These are phyloP conservation scores for Calvatia gigantea DNA, from an alignment of 768 basidiomycete genomes.

Conservation along the genomic window DNA sequence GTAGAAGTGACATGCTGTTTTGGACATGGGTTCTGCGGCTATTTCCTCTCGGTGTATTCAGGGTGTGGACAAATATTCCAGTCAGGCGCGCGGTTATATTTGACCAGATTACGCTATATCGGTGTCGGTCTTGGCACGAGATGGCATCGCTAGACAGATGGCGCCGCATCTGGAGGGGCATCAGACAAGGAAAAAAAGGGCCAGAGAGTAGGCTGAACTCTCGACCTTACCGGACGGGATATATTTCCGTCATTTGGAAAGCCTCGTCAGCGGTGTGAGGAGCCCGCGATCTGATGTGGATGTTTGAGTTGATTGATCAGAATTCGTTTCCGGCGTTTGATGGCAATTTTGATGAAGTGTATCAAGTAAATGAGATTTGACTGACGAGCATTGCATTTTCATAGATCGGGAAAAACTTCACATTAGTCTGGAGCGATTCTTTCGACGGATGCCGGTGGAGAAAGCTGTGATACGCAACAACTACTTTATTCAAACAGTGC, in stretches of 20 bases:
- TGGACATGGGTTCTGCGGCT: not conserved
- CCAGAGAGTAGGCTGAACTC: not conserved
- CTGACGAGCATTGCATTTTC: slow-evolving; percentile 1
- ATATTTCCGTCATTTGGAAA: not conserved
- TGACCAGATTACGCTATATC: not conserved
- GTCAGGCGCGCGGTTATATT: not conserved
- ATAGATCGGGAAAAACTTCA: slow-evolving; percentile 62
- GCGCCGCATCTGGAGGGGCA: not conserved
- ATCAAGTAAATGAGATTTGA: slow-evolving; percentile 10
- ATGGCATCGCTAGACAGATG: slow-evolving; percentile 3
- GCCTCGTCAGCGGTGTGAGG: not conserved
- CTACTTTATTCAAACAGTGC: slow-evolving; percentile 42
- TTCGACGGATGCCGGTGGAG: slow-evolving; percentile 60
- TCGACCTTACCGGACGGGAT: not conserved
- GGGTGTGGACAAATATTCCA: not conserved
- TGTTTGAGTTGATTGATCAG: slow-evolving; percentile 3
- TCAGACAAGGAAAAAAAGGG: not conserved
- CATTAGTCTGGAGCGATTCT: slow-evolving; percentile 64
- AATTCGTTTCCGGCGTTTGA: not conserved
- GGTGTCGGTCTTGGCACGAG: not conserved
- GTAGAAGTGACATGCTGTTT: not conserved
- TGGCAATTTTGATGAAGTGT: not conserved
- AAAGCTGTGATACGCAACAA: slow-evolving; percentile 74
- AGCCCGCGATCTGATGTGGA: slow-evolving; percentile 2
- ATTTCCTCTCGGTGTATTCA: not conserved